These are phyloP conservation scores for Vickermania spadyakhi DNA, from an alignment of 208 protist genomes.

Conservation along the genomic window DNA sequence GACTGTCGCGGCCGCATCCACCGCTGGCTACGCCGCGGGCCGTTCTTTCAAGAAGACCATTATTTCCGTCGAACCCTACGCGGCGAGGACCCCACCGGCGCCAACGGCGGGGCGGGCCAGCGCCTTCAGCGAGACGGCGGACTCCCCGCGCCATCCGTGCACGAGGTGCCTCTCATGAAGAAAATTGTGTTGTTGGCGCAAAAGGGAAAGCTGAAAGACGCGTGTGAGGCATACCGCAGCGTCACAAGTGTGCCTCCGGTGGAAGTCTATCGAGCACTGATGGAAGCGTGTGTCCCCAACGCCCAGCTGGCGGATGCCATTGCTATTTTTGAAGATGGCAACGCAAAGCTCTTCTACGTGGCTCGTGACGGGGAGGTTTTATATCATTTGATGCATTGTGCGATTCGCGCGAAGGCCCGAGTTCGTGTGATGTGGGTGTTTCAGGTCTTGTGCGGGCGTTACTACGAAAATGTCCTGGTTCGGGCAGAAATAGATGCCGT, in stretches of 20 bases:
- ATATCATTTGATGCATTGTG: slow-evolving; percentile 73
- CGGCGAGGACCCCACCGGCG: background rate
- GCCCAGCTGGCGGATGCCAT: slow-evolving; percentile 75
- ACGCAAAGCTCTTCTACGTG: slow-evolving; percentile 72
- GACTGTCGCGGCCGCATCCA: slow-evolving; percentile 82
- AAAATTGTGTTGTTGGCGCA: slow-evolving; percentile 67
- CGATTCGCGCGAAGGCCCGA: slow-evolving; percentile 65
- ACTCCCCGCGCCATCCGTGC: slow-evolving; percentile 24
- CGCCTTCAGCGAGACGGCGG: slow-evolving; percentile 45
- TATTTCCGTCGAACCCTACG: slow-evolving; percentile 76
- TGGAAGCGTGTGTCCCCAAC: slow-evolving; percentile 65
- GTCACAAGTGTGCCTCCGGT: slow-evolving; percentile 82
- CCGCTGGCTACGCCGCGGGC: slow-evolving; percentile 81
- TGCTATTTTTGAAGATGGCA: slow-evolving; percentile 86
- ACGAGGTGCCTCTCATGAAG: slow-evolving; percentile 70
- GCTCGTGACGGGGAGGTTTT: slow-evolving; percentile 80
- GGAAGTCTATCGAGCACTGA: slow-evolving; percentile 78
- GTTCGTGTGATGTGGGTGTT: slow-evolving; percentile 87
- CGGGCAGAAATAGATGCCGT: slow-evolving; percentile 69
- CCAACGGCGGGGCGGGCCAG: no score
- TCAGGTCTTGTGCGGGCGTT: slow-evolving; percentile 74
- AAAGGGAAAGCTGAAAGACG: slow-evolving; percentile 73
- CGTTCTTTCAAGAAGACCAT: slow-evolving; percentile 85
- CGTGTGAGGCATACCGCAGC: slow-evolving; percentile 83
- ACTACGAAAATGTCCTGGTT: slow-evolving; percentile 82